phyloP scores from a whole-genome alignment of 305 asterid genomes.

The Withania somnifera region DNA sequence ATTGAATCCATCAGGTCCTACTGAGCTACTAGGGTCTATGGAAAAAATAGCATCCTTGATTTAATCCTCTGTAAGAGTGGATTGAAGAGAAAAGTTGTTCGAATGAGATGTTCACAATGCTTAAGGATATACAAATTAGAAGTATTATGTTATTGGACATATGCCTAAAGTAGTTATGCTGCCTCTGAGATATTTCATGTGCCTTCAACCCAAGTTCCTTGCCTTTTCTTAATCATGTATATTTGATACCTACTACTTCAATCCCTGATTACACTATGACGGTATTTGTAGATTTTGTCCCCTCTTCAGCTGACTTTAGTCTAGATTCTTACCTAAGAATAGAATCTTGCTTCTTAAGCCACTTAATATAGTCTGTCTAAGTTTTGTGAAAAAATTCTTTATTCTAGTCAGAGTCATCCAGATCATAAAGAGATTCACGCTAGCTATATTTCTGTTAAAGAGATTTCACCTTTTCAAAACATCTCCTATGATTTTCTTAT shows the following conservation, averaged over 20 bases:
- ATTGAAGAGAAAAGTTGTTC: no score
- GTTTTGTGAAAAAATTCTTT: background rate
- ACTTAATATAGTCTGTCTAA: background rate
- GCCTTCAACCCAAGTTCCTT: background rate
- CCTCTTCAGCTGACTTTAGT: no score
- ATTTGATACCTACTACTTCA: background rate
- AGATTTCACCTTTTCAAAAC: background rate
- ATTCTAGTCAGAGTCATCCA: background rate
- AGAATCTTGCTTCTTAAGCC: background rate
- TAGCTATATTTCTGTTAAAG: background rate
- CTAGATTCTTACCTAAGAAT: background rate
- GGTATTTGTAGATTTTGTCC: no score
- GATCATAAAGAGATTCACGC: background rate
- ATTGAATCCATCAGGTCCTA: background rate
- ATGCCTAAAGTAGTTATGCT: background rate
- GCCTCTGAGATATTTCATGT: background rate
- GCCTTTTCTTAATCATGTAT: background rate
- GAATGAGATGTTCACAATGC: no score
- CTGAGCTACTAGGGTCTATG: background rate
- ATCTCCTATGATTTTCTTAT: background rate
- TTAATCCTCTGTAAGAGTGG: background rate
- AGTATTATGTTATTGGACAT: background rate
- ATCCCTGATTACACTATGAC: no score
- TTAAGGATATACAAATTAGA: background rate
- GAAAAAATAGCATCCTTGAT: no score